Evolutionary conservation across 768 basidiomycete species (phyloP), one percentile per base, ranked within the genome.

Genomic region (Epithele typhae): DNA sequence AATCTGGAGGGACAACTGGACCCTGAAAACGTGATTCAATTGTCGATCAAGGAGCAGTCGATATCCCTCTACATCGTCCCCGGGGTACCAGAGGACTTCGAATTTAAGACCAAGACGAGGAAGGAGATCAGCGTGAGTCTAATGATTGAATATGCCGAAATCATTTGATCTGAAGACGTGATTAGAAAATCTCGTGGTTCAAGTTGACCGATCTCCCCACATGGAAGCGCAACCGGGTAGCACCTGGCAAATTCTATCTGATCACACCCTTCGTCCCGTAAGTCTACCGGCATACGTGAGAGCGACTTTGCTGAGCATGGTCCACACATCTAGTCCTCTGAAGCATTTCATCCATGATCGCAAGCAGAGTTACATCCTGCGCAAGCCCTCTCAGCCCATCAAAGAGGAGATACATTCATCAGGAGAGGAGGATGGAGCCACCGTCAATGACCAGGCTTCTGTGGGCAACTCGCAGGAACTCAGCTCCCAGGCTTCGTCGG

Each of bases 181-280:
- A 36, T 30, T 61, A 97, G 94, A 91, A 90, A 73, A 98, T 98
- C 56, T 86, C 93, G 62, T 99, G 96, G 96, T 96, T 96, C 67
- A 81, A 73, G 49, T 70, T 98, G 41, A 73, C 76, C 17, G 92
- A 97, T 62, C 72, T 99, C 8, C 96, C 95, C 1, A 92, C 90
- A 0, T 99, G 94, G 94, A 92, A 79, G 62, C 80, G 80, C 57
- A 85, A 78, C 61, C 87, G 78, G 59, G 70, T 75, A 27, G 71
- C 69, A 47, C 75, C 73, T 14, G 84, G 87, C 34, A 92, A 88
- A 64, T 98, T 96, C 66, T 99, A 96, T 69, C 73, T 97, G 59
- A 92, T 98, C 30, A 81, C 92, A 1, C 94, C 95, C 4, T 96
- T 98, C 69, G 92, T 99, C 55, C 76, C 71, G 88, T 91, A 45